These are phyloP conservation scores for Ustulina deusta DNA, from an alignment of 2,329 filamentous ascomycete species.

Conservation along the genomic window DNA sequence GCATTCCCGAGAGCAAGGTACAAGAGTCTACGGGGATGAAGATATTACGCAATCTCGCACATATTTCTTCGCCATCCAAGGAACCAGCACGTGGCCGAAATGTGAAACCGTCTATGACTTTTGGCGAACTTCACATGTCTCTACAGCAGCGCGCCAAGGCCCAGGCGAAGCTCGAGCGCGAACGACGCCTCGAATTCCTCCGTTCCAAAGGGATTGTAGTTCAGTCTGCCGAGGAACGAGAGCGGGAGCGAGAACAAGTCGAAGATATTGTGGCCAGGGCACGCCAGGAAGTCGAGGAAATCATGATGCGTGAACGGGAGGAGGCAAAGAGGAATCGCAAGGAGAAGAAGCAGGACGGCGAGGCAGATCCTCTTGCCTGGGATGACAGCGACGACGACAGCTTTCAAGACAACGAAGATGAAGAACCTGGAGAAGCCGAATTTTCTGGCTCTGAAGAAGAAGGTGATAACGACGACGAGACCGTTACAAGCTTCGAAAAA, in stretches of 20 bases:
- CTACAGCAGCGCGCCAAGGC: constrained; percentile 79
- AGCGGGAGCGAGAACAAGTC: constrained; percentile 82
- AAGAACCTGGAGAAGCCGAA: constrained; percentile 56
- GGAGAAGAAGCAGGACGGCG: constrained; percentile 57
- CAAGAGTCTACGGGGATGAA: constrained; percentile 73
- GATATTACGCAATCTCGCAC: constrained; percentile 78
- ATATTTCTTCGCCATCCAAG: constrained; percentile 73
- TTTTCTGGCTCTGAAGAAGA: constrained; percentile 54
- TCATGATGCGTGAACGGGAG: constrained; percentile 81
- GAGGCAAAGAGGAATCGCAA: constrained; percentile 74
- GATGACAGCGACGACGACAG: constrained; percentile 66
- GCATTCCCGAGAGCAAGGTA: constrained; percentile 71
- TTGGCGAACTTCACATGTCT: constrained; percentile 74
- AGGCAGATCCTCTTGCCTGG: constrained; percentile 65
- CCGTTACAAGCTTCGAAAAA: constrained; percentile 43
- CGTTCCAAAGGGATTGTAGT: constrained; percentile 83
- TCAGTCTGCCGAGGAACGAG: constrained; percentile 87
- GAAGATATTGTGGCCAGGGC: constrained; percentile 91
- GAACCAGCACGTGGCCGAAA: constrained; percentile 58
- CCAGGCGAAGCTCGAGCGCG: constrained; percentile 82
- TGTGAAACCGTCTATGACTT: constrained; percentile 70
- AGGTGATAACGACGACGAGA: constrained; percentile 54
- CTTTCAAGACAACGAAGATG: constrained; percentile 56
- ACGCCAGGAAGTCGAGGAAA: constrained; percentile 80
- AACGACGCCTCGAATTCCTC: constrained; percentile 80